Percentiles rank a stretch among this genome's conserved stretches.
Conservation (phyloP, 768 basidiomycete genomes). For the Naematelia encephala region DNA sequence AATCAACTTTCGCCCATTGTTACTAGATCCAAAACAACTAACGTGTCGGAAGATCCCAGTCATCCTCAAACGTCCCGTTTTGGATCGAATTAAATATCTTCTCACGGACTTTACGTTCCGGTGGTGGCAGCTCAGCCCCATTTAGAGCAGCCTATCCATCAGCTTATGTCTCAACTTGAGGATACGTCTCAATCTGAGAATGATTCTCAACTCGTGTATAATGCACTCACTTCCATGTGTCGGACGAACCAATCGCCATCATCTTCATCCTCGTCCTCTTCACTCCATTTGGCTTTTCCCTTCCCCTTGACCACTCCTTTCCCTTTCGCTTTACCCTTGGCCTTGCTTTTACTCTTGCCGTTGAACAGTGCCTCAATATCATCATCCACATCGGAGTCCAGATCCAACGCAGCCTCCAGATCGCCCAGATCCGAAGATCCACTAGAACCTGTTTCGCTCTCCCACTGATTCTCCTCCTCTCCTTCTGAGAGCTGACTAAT, state of each 20-base stretch:
- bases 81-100: constrained; percentile 61
- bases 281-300: background rate
- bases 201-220: too few relatives aligned
- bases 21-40: constrained; percentile 32
- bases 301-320: constrained; percentile 6
- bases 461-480: constrained; percentile 10
- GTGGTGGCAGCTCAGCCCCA: constrained; percentile 51
- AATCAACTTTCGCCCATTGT: constrained; percentile 1
- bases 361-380: background rate
- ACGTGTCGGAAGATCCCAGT: constrained; percentile 13
- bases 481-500: background rate
- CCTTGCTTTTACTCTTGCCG: background rate
- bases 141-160: background rate
- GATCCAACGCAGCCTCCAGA: background rate
- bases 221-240: constrained; percentile 57
- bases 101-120: constrained; percentile 55
- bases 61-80: constrained; percentile 56
- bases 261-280: constrained; percentile 9
- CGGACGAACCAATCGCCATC: constrained; percentile 56
- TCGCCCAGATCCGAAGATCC: constrained; percentile 2
- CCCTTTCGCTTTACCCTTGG: background rate
- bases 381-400: background rate
- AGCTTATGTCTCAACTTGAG: background rate
- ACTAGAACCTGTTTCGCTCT: background rate
- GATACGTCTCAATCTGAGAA: too few relatives aligned